A percentile compares a stretch with the other conserved stretches of the same genome.
These are phyloP conservation scores for Cercospora nicotianae DNA, from an alignment of 2,329 filamentous ascomycete species.

Conservation along the genomic window DNA sequence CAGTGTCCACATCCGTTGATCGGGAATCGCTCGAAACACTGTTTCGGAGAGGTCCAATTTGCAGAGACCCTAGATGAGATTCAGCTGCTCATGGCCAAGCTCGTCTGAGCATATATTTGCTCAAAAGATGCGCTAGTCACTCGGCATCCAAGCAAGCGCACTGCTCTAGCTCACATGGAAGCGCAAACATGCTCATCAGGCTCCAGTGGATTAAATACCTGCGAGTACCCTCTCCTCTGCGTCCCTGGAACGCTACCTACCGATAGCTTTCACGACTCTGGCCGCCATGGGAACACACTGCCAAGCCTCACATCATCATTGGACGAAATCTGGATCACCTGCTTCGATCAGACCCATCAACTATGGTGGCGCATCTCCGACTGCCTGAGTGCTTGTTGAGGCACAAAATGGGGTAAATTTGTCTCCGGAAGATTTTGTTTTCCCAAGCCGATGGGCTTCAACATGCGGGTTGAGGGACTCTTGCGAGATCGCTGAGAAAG, in stretches of 20 bases:
- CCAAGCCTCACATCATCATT: neutral
- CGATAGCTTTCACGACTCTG: neutral
- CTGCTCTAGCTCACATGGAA: neutral
- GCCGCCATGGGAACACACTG: neutral
- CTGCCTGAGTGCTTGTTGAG: neutral
- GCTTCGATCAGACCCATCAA: neutral
- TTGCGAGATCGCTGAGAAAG: neutral
- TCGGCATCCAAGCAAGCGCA: neutral
- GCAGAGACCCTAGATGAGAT: neutral
- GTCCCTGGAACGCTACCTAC: neutral
- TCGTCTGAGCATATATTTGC: neutral
- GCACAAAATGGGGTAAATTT: neutral
- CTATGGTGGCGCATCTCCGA: neutral
- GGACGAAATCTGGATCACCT: neutral
- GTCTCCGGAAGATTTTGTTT: neutral
- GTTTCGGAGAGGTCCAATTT: neutral
- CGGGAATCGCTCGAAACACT: neutral
- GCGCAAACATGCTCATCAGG: neutral
- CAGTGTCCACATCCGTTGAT: too few species aligned
- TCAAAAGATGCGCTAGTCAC: constrained; percentile 1
- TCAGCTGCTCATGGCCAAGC: neutral
- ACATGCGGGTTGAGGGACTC: neutral
- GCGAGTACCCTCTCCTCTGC: neutral
- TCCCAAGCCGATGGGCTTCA: neutral
- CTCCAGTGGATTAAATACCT: neutral